A percentile compares a stretch with the other conserved stretches of the same genome.
phyloP scores from a whole-genome alignment of 148 eudicot species.

The Camellia lanceoleosa region DNA sequence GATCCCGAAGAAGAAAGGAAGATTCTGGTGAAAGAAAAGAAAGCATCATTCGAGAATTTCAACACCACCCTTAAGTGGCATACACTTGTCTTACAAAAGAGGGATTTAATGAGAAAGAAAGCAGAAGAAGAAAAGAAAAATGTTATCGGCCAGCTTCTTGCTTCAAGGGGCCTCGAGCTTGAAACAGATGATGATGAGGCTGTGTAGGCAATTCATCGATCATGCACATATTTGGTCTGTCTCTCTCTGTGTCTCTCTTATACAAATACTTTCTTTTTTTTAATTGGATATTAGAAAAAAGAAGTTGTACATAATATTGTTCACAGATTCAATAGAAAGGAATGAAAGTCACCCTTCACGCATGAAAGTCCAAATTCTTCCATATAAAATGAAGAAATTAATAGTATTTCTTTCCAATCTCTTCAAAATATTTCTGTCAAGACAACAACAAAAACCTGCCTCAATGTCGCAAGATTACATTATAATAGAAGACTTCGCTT shows the following conservation, averaged over 20 bases:
- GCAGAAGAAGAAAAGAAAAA: slow-evolving; percentile 79
- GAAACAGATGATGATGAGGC: slow-evolving; percentile 60
- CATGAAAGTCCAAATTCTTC: not conserved
- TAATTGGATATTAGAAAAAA: too few relatives aligned
- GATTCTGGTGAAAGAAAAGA: slow-evolving; percentile 75
- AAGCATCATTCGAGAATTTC: slow-evolving; percentile 72
- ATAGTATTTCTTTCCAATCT: too few relatives aligned
- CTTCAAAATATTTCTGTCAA: too few relatives aligned
- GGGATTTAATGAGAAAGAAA: slow-evolving; percentile 81
- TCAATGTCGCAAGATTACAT: too few relatives aligned
- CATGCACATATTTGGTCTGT: not conserved
- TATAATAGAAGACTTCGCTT: too few relatives aligned
- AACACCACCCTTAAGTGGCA: slow-evolving; percentile 72
- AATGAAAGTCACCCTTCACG: not conserved
- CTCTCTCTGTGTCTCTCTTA: too few relatives aligned
- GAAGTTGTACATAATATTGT: not conserved
- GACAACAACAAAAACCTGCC: too few relatives aligned
- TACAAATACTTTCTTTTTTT: too few relatives aligned
- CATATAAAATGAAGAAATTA: too few relatives aligned
- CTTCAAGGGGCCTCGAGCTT: slow-evolving; percentile 90
- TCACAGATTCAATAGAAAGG: not conserved
- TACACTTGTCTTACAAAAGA: slow-evolving; percentile 77
- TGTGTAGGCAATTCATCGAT: slow-evolving; percentile 8
- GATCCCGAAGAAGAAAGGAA: slow-evolving; percentile 94
- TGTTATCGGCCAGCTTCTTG: slow-evolving; percentile 65